phyloP scores from a whole-genome alignment of 345 rosid species.

The Durio zibethinus region DNA sequence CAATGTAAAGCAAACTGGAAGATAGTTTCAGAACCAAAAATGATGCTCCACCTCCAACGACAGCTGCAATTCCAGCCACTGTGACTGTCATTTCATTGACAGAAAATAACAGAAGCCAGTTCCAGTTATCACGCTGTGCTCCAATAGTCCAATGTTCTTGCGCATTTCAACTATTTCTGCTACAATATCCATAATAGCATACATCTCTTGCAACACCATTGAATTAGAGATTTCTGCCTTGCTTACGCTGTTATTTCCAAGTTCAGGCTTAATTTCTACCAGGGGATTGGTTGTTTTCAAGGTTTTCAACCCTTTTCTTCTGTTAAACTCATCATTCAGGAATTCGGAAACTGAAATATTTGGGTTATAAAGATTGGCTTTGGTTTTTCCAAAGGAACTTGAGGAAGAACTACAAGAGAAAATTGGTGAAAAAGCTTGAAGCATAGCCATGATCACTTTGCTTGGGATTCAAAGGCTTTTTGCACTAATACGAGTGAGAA shows the following conservation, averaged over 20 bases:
- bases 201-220: constrained; percentile 2
- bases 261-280: not conserved
- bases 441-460: not conserved
- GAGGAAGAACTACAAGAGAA: not conserved
- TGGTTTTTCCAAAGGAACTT: not conserved
- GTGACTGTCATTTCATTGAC: constrained; percentile 9
- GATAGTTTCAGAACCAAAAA: not conserved
- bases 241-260: too few species aligned
- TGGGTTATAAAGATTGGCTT: not conserved
- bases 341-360: not conserved
- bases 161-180: constrained; percentile 14
- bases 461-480: not conserved
- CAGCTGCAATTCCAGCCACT: constrained; percentile 4
- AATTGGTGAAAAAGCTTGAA: not conserved
- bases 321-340: not conserved
- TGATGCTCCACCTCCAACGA: not conserved
- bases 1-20: constrained; percentile 17
- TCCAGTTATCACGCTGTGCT: constrained; percentile 10
- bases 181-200: not conserved
- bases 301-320: constrained; percentile 25
- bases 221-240: not conserved
- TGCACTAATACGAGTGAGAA: not conserved
- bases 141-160: constrained; percentile 7
- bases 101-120: not conserved
- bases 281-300: not conserved